A percentile compares a stretch with the other conserved stretches of the same genome.
Conservation (phyloP, 2,329 filamentous ascomycete species). For the Hypocreales sp. region DNA sequence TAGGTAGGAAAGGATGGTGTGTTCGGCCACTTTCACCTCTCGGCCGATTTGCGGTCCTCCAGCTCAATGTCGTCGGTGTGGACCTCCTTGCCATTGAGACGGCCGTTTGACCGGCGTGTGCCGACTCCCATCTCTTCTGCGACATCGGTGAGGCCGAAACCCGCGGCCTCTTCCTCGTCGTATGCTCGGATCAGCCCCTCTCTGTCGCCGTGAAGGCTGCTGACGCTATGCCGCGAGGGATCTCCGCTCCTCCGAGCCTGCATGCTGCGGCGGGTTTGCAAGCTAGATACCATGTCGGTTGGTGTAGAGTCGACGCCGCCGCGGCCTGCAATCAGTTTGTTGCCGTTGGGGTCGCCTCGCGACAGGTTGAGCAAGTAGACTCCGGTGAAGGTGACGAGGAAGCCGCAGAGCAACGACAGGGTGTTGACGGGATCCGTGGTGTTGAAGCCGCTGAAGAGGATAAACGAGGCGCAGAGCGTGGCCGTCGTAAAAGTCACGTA, state of each 20-base stretch:
- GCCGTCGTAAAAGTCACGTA: constrained; percentile 96
- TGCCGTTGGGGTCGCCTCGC: constrained; percentile 74
- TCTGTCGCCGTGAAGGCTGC: constrained; percentile 52
- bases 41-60: constrained; percentile 27
- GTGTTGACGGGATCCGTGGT: constrained; percentile 85
- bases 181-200: constrained; percentile 79
- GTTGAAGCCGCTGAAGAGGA: constrained; percentile 92
- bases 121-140: constrained; percentile 63
- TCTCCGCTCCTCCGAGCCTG: constrained; percentile 65
- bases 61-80: constrained; percentile 31
- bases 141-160: constrained; percentile 65
- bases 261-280: constrained; percentile 88
- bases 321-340: constrained; percentile 44
- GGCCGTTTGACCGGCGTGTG: constrained; percentile 20
- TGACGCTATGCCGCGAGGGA: constrained; percentile 46
- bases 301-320: constrained; percentile 63
- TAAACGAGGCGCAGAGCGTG: constrained; percentile 87
- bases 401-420: constrained; percentile 80
- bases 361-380: constrained; percentile 97
- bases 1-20: constrained; percentile 2
- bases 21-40: constrained; percentile 14
- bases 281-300: constrained; percentile 77
- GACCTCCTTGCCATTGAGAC: constrained; percentile 23
- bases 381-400: constrained; percentile 86
- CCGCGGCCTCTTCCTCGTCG: constrained; percentile 63